Evolutionary conservation across 495 filamentous ascomycete genomes (phyloP).

Genomic region (Trichoderma gamsii): DNA sequence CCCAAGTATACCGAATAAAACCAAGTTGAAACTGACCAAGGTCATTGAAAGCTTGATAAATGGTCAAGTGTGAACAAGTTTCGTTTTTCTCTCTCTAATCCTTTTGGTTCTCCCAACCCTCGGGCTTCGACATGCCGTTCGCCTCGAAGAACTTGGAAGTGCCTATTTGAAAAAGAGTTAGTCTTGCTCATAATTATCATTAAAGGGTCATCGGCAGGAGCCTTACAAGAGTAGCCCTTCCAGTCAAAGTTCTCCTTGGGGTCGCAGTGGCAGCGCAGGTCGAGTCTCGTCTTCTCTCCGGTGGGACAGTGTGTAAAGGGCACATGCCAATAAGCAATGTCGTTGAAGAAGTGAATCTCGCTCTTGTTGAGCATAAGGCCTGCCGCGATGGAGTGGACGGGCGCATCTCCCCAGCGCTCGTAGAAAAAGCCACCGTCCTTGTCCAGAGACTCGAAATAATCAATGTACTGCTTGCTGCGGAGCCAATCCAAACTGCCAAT

Average conservation of each 20-base stretch:
- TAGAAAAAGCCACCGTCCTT: conserved; percentile 88
- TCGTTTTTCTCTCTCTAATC: conserved; percentile 35
- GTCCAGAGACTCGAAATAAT: conserved; percentile 76
- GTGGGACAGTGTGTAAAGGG: conserved; percentile 97
- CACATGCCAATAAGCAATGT: conserved; percentile 98
- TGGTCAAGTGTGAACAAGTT: background rate
- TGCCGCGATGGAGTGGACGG: conserved; percentile 92
- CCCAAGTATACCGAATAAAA: background rate
- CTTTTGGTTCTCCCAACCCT: conserved; percentile 68
- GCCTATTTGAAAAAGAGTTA: conserved; percentile 34
- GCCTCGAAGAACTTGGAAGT: conserved; percentile 79
- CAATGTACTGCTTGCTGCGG: conserved; percentile 68
- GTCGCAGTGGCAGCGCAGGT: conserved; percentile 88
- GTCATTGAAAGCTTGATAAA: background rate
- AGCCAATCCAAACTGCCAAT: conserved; percentile 81
- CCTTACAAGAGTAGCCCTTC: conserved; percentile 93
- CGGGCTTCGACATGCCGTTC: conserved; percentile 70
- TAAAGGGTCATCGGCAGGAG: background rate
- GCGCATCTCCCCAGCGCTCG: conserved; percentile 87
- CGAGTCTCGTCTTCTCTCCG: conserved; percentile 68
- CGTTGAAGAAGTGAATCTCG: conserved; percentile 96
- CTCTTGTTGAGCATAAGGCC: conserved; percentile 79
- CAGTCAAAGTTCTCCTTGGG: conserved; percentile 97
- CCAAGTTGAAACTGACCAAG: background rate
- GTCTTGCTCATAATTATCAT: conserved; percentile 16